Percentiles rank a stretch among this genome's conserved stretches.
These are phyloP conservation scores for Lobosporangium transversale DNA, from an alignment of 192 early-diverging fungal species.

Conservation along the genomic window DNA sequence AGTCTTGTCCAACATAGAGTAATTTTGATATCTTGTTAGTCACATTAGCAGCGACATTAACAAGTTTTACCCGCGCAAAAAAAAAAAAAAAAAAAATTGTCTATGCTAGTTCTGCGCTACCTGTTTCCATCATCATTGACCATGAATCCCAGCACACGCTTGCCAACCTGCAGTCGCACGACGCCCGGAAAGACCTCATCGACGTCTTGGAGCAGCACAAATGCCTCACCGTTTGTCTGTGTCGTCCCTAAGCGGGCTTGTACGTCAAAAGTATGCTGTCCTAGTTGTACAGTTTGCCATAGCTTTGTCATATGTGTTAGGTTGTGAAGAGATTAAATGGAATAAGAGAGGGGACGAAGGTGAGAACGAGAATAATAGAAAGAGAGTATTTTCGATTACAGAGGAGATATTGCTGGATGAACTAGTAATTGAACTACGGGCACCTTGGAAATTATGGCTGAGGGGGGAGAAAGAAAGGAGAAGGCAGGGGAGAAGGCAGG, in stretches of 20 bases:
- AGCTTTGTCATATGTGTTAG: not conserved
- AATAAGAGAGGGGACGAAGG: too few species aligned
- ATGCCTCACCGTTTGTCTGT: not conserved
- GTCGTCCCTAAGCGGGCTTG: not conserved
- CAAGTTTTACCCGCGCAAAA: not conserved
- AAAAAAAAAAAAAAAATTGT: not conserved
- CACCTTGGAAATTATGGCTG: too few species aligned
- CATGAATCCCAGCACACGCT: slow-evolving; percentile 9
- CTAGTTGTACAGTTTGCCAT: not conserved
- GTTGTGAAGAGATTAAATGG: not conserved
- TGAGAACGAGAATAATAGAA: too few species aligned
- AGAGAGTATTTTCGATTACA: too few species aligned
- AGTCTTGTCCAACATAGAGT: not conserved
- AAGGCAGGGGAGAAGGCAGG: too few species aligned
- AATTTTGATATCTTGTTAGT: not conserved
- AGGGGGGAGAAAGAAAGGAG: too few species aligned
- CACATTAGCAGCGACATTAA: not conserved
- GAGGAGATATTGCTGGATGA: too few species aligned
- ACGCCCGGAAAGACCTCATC: not conserved
- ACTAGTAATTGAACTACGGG: too few species aligned
- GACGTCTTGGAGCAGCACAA: slow-evolving; percentile 1
- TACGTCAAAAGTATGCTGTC: not conserved
- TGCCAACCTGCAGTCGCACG: not conserved
- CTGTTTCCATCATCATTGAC: slow-evolving; percentile 3
- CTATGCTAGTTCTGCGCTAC: not conserved